These are phyloP conservation scores for Camellia oleifera DNA, from an alignment of 179 eudicot species.

Conservation along the genomic window DNA sequence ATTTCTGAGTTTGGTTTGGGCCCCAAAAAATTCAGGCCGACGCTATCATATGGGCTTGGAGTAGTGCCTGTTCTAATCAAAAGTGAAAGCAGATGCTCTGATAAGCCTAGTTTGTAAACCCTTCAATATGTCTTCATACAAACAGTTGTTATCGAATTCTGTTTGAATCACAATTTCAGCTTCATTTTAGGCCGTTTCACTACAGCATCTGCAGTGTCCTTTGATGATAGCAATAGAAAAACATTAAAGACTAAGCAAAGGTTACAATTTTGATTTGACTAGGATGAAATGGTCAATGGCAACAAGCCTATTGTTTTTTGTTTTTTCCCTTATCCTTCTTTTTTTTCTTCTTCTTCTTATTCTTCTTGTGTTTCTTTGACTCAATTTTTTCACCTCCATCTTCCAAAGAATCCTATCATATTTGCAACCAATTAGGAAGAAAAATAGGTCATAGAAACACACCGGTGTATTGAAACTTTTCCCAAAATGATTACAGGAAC, in stretches of 20 bases:
- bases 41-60: neutral
- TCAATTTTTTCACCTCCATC: conserved; percentile 16
- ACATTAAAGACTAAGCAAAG: neutral
- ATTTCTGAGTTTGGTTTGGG: too few species aligned
- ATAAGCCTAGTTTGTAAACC: neutral
- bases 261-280: neutral
- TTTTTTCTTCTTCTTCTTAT: conserved; percentile 23
- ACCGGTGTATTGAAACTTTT: neutral
- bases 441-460: neutral
- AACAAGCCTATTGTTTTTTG: conserved; percentile 29
- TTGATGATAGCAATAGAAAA: conserved; percentile 13
- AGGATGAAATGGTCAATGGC: neutral
- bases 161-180: conserved; percentile 20
- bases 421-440: neutral
- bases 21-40: too few species aligned
- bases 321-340: conserved; percentile 25
- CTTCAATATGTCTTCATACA: neutral
- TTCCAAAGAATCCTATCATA: conserved; percentile 26
- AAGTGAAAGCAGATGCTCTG: neutral
- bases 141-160: too few species aligned
- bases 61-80: neutral
- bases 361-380: conserved; percentile 28
- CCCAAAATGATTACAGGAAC: neutral
- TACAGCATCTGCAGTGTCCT: conserved; percentile 7
- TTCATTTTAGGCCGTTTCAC: conserved; percentile 24